Conservation (phyloP, 23 red algal genomes). For the Rhodosorus marinus region DNA sequence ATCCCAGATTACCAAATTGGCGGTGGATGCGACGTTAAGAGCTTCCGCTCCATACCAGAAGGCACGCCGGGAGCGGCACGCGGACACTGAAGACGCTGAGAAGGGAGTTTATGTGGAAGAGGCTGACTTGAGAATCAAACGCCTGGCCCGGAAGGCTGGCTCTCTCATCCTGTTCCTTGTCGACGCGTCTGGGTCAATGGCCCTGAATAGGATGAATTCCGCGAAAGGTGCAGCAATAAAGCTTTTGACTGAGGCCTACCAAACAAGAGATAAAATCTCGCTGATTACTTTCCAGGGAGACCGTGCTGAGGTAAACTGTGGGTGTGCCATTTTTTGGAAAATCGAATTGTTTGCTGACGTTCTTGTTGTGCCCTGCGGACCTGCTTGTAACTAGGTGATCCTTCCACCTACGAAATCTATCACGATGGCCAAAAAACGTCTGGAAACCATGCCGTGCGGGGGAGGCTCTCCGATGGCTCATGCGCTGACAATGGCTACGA, state of each 20-base stretch:
- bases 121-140: slow-evolving; percentile 76
- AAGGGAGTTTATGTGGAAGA: slow-evolving; percentile 81
- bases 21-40: slow-evolving; percentile 86
- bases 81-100: neutral
- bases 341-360: no score
- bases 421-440: slow-evolving; percentile 84
- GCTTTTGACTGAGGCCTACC: slow-evolving; percentile 84
- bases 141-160: slow-evolving; percentile 75
- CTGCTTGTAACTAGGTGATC: no score
- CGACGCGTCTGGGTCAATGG: slow-evolving; percentile 92
- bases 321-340: no score
- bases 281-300: slow-evolving; percentile 94
- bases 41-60: slow-evolving; percentile 88
- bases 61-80: slow-evolving; percentile 22
- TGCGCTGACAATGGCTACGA: slow-evolving; percentile 46
- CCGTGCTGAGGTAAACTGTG: slow-evolving; percentile 45
- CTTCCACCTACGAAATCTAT: slow-evolving; percentile 89
- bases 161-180: slow-evolving; percentile 85
- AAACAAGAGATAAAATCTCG: slow-evolving; percentile 84
- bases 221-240: slow-evolving; percentile 96
- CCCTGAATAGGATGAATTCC: slow-evolving; percentile 93
- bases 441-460: slow-evolving; percentile 99
- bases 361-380: no score
- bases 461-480: slow-evolving; percentile 94
- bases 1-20: no score